These are phyloP conservation scores for Cyclotella kingstonii DNA, from an alignment of 108 stramenopile genomes.

Conservation along the genomic window DNA sequence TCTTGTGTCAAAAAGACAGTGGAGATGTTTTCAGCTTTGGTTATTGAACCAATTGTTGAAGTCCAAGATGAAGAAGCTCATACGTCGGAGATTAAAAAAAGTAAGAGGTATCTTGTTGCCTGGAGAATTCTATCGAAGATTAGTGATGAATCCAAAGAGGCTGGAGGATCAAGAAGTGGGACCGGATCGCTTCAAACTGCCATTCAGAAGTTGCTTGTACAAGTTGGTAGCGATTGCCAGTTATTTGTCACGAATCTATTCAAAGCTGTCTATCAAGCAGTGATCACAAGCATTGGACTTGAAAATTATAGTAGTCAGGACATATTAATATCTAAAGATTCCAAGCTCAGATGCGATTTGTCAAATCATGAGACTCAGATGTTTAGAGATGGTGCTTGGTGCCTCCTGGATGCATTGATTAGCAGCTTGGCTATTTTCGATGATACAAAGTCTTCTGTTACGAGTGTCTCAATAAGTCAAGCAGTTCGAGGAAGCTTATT, in stretches of 20 bases:
- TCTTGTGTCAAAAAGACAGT: conserved; percentile 60
- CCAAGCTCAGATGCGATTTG: conserved; percentile 15
- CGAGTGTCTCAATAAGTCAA: conserved; percentile 37
- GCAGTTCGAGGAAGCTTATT: conserved; percentile 30
- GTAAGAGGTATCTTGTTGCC: conserved; percentile 33
- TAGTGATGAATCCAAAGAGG: conserved; percentile 39
- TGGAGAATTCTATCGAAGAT: conserved; percentile 69
- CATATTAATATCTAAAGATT: conserved; percentile 12
- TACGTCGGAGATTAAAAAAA: conserved; percentile 12
- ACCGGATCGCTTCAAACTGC: conserved; percentile 55
- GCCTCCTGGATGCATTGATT: conserved; percentile 68
- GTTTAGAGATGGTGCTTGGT: conserved; percentile 63
- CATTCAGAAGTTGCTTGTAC: conserved; percentile 47
- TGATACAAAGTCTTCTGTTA: conserved; percentile 5
- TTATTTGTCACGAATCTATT: conserved; percentile 36
- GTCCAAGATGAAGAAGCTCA: conserved; percentile 5
- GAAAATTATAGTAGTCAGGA: conserved; percentile 15
- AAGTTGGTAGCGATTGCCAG: conserved; percentile 34
- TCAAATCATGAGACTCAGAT: conserved; percentile 18
- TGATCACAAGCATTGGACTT: conserved; percentile 27
- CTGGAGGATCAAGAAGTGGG: conserved; percentile 56
- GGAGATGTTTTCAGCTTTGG: conserved; percentile 49
- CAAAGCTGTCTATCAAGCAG: conserved; percentile 27
- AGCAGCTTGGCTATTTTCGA: conserved; percentile 19
- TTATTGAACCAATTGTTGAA: conserved; percentile 65